Evolutionary conservation across 257 asterid genomes (phyloP), one percentile per base, ranked within the genome.

Genomic region (Dorcoceras hygrometricum): DNA sequence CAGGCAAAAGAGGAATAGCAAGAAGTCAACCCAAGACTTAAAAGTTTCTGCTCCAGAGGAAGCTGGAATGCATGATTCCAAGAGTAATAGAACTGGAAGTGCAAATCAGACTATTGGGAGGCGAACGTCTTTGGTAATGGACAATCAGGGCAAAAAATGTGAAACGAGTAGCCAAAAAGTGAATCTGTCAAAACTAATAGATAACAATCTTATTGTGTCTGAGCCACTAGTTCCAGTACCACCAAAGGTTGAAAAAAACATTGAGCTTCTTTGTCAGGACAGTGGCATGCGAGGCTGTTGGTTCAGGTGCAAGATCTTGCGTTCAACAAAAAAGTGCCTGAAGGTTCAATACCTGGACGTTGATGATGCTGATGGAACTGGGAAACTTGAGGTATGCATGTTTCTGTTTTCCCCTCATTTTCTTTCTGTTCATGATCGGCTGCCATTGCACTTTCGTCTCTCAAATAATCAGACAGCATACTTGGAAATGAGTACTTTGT

Each of bases 241-340:
- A 7, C 39, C 65, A 34, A 57, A 19, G 22, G 76, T 64, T 67
- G 80, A 65, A 39, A 27, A 60, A 69, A 70, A 75, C 26, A 31
- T 75, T 69, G 86, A 78, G 74, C 58, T 78, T 59, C 83, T 81
- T 68, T 66, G 75, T 56, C 81, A 72, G 73, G 86, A 81, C 8
- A 81, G 83, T 23, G 79, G 83, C 76, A 29, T 78, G 46, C 75
- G 79, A 23, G 86, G 83, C 34, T 81, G 86, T 63, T 81, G 86
- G 86, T 81, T 77, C 73, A 75, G 74, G 76, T 75, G 81, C 71
- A 81, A 67, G 63, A 63, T 81, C 72, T 61, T 81, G 69, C 66
- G 66, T 63, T 62, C 74, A 24, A n/a, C 64, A 67, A 56, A 56
- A 58, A 60, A 66, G 39, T 36, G 39, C 10, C 27, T 78, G 12